A percentile compares a stretch with the other conserved stretches of the same genome.
Conservation (phyloP, 73 alveolate species). For the Stentor roeselii region DNA sequence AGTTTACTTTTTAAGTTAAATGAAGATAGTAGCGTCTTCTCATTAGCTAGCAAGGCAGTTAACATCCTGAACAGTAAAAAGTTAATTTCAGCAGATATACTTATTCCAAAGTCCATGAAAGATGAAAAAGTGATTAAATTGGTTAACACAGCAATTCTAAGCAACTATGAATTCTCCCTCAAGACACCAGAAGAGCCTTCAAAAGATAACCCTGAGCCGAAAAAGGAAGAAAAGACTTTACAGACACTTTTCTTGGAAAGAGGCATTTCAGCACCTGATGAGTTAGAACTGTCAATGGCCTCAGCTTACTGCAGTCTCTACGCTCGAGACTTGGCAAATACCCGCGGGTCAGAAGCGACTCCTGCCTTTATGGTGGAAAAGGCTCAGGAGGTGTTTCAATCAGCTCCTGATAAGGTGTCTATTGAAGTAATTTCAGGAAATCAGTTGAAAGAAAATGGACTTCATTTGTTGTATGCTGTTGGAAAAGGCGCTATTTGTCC, state of each 20-base stretch:
- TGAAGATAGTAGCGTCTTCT: background rate
- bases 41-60: background rate
- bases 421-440: conserved; percentile 72
- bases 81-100: conserved; percentile 18
- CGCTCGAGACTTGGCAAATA: conserved; percentile 75
- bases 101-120: conserved; percentile 7
- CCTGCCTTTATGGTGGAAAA: conserved; percentile 68
- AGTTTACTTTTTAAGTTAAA: too few relatives aligned
- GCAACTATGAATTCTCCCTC: conserved; percentile 23
- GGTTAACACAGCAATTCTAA: conserved; percentile 30
- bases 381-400: conserved; percentile 49
- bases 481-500: conserved; percentile 73
- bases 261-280: background rate
- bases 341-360: conserved; percentile 67
- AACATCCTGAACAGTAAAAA: background rate
- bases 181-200: conserved; percentile 22
- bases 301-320: conserved; percentile 48
- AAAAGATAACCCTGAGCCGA: conserved; percentile 16
- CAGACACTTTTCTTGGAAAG: background rate
- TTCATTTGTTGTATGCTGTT: conserved; percentile 68
- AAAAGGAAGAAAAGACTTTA: background rate
- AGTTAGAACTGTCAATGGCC: conserved; percentile 17
- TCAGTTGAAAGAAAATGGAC: conserved; percentile 49
- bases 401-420: conserved; percentile 32
- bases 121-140: conserved; percentile 4